phyloP scores from a whole-genome alignment of 768 basidiomycete species.

The Lanmaoa pseudosensibilis region DNA sequence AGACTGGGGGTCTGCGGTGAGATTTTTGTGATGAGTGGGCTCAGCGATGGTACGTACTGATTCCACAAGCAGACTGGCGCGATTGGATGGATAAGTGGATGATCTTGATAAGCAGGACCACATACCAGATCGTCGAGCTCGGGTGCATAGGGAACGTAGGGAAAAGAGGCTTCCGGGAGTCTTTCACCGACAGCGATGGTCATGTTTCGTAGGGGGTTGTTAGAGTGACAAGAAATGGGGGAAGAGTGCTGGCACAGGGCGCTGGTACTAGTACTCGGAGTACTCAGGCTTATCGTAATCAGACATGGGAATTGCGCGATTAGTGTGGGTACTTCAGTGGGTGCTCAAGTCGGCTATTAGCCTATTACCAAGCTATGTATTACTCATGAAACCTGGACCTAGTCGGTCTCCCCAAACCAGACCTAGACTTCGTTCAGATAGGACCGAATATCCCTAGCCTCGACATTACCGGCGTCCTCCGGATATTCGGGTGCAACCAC shows the following conservation, averaged over 20 bases:
- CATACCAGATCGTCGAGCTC: slow-evolving; percentile 62
- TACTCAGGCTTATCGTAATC: neutral
- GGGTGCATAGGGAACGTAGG: slow-evolving; percentile 57
- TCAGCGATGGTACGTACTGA: slow-evolving; percentile 46
- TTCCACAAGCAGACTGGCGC: slow-evolving; percentile 57
- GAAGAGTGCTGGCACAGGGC: neutral
- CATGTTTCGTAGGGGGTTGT: slow-evolving; percentile 16
- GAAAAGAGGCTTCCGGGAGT: slow-evolving; percentile 46
- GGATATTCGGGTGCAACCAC: too few species aligned
- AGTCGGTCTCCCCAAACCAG: too few species aligned
- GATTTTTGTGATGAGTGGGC: neutral
- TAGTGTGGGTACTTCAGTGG: neutral
- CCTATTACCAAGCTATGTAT: too few species aligned
- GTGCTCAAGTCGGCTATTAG: too few species aligned
- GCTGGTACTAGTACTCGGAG: too few species aligned
- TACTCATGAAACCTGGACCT: neutral
- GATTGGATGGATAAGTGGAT: neutral
- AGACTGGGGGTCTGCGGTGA: slow-evolving; percentile 38
- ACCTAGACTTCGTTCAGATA: too few species aligned
- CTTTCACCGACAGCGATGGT: slow-evolving; percentile 52
- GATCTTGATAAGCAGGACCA: slow-evolving; percentile 16
- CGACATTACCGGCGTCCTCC: too few species aligned
- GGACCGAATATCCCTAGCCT: too few species aligned
- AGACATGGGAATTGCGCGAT: neutral
- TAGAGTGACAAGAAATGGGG: neutral